phyloP scores from a whole-genome alignment of 257 asterid species.

The Euphrasia confusa region DNA sequence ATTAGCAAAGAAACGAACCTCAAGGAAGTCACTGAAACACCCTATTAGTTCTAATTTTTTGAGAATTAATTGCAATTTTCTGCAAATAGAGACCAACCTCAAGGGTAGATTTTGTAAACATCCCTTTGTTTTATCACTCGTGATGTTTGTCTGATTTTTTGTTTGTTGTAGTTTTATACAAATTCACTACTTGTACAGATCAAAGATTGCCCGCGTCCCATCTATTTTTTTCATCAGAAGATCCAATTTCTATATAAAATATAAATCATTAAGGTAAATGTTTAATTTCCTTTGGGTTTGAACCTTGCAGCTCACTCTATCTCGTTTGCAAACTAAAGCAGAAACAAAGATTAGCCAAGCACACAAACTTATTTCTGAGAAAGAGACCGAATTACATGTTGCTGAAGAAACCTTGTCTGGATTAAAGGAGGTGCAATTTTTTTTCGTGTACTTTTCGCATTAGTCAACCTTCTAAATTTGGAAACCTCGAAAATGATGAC shows the following conservation, averaged over 20 bases:
- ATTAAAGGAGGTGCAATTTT: conserved; percentile 61
- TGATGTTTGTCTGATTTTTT: neutral
- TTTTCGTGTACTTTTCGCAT: conserved; percentile 13
- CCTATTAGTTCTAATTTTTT: neutral
- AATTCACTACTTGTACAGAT: neutral
- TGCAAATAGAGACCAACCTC: neutral
- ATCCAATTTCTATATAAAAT: conserved; percentile 3
- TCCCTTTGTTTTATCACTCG: neutral
- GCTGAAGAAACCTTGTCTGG: conserved; percentile 72
- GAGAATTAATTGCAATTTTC: neutral
- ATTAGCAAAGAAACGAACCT: neutral
- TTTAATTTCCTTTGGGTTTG: conserved; percentile 27
- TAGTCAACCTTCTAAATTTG: neutral
- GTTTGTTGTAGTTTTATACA: neutral
- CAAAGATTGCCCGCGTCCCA: conserved; percentile 4
- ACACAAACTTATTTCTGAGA: conserved; percentile 54
- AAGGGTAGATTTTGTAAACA: neutral
- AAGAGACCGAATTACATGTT: conserved; percentile 60
- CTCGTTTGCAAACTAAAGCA: conserved; percentile 62
- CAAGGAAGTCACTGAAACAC: neutral
- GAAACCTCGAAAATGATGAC: conserved; percentile 2
- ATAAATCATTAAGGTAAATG: neutral
- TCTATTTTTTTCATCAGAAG: conserved; percentile 13
- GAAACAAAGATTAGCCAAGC: conserved; percentile 64
- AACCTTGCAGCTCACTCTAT: conserved; percentile 55